Evolutionary conservation across 495 filamentous ascomycete genomes (phyloP).

Genomic region (Pseudotulostoma volvatum): DNA sequence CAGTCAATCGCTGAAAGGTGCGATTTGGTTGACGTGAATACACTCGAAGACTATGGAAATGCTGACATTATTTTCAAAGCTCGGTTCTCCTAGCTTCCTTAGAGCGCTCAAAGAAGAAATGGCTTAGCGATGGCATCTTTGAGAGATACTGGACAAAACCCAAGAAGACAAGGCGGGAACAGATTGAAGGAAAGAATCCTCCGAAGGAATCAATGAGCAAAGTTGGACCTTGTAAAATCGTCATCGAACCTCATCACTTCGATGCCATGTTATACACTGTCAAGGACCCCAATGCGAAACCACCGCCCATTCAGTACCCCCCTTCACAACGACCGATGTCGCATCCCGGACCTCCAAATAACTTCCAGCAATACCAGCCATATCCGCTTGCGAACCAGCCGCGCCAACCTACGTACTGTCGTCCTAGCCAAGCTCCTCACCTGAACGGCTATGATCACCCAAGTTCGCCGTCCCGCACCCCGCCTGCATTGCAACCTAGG

Average conservation of each 20-base stretch:
- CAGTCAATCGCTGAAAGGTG: conserved; percentile 78
- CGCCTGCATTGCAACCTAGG: conserved; percentile 9
- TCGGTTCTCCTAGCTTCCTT: conserved; percentile 73
- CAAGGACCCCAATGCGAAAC: conserved; percentile 47
- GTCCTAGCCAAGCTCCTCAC: conserved; percentile 7
- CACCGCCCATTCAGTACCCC: conserved; percentile 29
- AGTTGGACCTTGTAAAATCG: conserved; percentile 64
- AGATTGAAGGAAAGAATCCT: conserved; percentile 59
- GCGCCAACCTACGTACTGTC: conserved; percentile 9
- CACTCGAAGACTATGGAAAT: conserved; percentile 1
- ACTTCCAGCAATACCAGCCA: conserved; percentile 31
- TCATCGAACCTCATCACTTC: conserved; percentile 80
- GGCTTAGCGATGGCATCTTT: conserved; percentile 77
- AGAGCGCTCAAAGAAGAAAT: conserved; percentile 68
- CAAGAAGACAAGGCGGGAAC: conserved; percentile 58
- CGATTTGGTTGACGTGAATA: conserved; percentile 6
- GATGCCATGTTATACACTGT: conserved; percentile 75
- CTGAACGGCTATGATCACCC: conserved; percentile 8
- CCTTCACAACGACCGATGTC: conserved; percentile 43
- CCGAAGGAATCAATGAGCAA: conserved; percentile 75
- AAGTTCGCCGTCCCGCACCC: conserved; percentile 7
- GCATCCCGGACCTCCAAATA: conserved; percentile 51
- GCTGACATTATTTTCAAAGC: conserved; percentile 28
- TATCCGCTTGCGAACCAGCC: conserved; percentile 28
- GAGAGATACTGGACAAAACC: conserved; percentile 92